Evolutionary conservation across 116 monocot genomes (phyloP).

Genomic region (Iris pallida): DNA sequence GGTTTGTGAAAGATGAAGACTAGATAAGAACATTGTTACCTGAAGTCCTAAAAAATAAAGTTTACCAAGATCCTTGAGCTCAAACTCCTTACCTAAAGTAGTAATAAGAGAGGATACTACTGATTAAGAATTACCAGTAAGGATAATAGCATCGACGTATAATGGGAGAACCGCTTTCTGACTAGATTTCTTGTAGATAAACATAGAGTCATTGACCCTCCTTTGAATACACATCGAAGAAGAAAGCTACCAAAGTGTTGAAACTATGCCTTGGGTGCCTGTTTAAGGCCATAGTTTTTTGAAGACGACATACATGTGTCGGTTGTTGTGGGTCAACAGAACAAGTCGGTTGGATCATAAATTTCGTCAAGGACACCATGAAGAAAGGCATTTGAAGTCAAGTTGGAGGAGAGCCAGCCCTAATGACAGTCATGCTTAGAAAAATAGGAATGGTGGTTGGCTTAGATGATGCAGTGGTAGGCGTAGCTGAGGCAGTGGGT

Average conservation of each 20-base stretch:
- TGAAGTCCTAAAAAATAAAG: neutral
- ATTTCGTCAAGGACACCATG: neutral
- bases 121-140: neutral
- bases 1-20: slow-evolving; percentile 1
- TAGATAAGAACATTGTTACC: neutral
- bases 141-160: neutral
- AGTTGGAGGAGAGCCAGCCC: neutral
- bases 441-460: neutral
- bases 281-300: neutral
- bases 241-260: neutral
- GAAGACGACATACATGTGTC: neutral
- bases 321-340: neutral
- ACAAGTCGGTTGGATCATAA: neutral
- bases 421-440: neutral
- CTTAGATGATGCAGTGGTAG: neutral
- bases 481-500: neutral
- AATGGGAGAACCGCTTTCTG: neutral
- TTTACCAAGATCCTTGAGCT: slow-evolving; percentile 4
- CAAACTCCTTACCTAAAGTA: slow-evolving; percentile 3
- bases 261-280: neutral
- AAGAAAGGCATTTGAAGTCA: neutral
- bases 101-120: neutral
- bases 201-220: neutral
- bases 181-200: neutral
- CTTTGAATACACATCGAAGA: neutral